phyloP scores from a whole-genome alignment of 768 basidiomycete species.

The Suillus lakei region DNA sequence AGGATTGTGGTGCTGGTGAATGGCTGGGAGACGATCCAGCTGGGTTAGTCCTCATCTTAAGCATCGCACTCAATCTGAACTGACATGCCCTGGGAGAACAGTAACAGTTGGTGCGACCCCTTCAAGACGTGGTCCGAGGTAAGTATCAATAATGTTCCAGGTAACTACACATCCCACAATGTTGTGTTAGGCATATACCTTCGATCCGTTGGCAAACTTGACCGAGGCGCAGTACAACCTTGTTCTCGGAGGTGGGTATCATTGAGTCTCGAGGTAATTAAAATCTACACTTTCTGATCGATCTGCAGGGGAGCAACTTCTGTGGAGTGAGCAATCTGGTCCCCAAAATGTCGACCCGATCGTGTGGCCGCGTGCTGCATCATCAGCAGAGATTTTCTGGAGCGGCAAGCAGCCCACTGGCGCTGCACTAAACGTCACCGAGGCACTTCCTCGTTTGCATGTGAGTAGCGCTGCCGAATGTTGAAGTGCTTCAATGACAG shows the following conservation, averaged over 20 bases:
- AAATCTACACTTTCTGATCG: background rate
- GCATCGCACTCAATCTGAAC: background rate
- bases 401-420: constrained; percentile 48
- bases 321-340: constrained; percentile 78
- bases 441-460: constrained; percentile 69
- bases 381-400: constrained; percentile 81
- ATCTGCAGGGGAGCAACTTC: constrained; percentile 57
- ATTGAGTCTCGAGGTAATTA: background rate
- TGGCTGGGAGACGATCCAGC: constrained; percentile 62
- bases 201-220: constrained; percentile 70
- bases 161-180: constrained; percentile 23
- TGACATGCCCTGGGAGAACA: constrained; percentile 18
- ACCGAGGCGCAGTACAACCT: constrained; percentile 50
- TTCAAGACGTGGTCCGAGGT: constrained; percentile 85
- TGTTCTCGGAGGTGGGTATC: constrained; percentile 66
- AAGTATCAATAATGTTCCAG: constrained; percentile 11
- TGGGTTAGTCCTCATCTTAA: constrained; percentile 36
- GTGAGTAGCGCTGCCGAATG: constrained; percentile 34
- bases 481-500: background rate
- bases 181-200: constrained; percentile 58
- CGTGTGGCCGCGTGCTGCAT: constrained; percentile 74
- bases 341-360: constrained; percentile 71
- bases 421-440: constrained; percentile 37
- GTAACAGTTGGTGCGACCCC: constrained; percentile 76
- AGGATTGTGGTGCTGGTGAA: constrained; percentile 74